Percentiles rank a stretch among this genome's conserved stretches.
These are phyloP conservation scores for Ogataea philodendri DNA, from an alignment of 805 yeast genomes.

Conservation along the genomic window DNA sequence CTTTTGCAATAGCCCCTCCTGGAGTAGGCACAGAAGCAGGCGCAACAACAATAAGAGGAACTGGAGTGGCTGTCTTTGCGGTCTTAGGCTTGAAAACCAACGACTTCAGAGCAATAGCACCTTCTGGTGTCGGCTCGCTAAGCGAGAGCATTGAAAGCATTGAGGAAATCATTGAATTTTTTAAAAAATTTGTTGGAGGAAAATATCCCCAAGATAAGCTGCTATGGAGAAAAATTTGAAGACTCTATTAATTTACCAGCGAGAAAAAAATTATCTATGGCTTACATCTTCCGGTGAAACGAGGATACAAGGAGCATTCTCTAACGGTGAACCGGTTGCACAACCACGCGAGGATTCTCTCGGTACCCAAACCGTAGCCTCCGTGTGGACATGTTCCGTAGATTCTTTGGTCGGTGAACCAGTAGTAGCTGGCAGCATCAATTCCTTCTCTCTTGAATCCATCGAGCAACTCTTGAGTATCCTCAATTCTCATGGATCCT, in stretches of 20 bases:
- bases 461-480: conserved; percentile 75
- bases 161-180: conserved; percentile 45
- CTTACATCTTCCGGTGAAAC: conserved; percentile 96
- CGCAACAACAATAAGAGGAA: conserved; percentile 80
- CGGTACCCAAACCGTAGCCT: conserved; percentile 98
- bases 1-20: conserved; percentile 57
- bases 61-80: conserved; percentile 72
- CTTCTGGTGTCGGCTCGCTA: conserved; percentile 50
- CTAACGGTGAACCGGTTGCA: conserved; percentile 97
- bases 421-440: conserved; percentile 80
- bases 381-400: conserved; percentile 99
- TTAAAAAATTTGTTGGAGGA: conserved; percentile 6
- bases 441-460: conserved; percentile 94
- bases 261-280: no score
- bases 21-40: conserved; percentile 54
- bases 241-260: no score
- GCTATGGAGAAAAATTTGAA: conserved; percentile 2
- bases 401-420: conserved; percentile 94
- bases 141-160: conserved; percentile 65
- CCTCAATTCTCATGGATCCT: conserved; percentile 96
- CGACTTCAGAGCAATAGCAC: conserved; percentile 61
- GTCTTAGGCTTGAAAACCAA: conserved; percentile 91
- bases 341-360: conserved; percentile 97
- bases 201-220: background rate
- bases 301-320: conserved; percentile 96